These are phyloP conservation scores for Fusarium piperis DNA, from an alignment of 2,329 filamentous ascomycete genomes.

Conservation along the genomic window DNA sequence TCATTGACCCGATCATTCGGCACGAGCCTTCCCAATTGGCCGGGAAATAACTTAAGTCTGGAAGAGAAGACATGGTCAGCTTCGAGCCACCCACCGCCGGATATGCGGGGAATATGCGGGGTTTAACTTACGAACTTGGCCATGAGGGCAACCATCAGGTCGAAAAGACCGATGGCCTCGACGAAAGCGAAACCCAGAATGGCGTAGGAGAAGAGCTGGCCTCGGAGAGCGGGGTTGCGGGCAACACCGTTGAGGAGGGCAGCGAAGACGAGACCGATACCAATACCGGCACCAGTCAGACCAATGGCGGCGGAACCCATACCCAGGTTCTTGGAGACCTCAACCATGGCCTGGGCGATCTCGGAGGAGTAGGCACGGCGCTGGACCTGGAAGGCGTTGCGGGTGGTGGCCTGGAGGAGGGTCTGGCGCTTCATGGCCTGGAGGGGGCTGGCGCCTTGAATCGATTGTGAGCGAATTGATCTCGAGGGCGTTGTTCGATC, in stretches of 20 bases:
- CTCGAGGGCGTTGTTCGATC: conserved; percentile 44
- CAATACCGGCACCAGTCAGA: conserved; percentile 92
- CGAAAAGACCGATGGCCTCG: conserved; percentile 90
- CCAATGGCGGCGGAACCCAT: conserved; percentile 91
- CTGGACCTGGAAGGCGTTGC: conserved; percentile 71
- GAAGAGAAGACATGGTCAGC: conserved; percentile 13
- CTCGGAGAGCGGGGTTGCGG: conserved; percentile 93
- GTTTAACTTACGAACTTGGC: conserved; percentile 79
- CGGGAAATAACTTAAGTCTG: conserved; percentile 52
- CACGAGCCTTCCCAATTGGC: conserved; percentile 48
- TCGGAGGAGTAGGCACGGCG: conserved; percentile 86
- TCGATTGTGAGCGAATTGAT: conserved; percentile 47
- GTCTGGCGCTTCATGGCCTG: conserved; percentile 80
- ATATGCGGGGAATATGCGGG: not conserved
- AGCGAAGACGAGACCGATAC: conserved; percentile 95
- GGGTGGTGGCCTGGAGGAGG: conserved; percentile 73
- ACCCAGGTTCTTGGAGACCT: conserved; percentile 91
- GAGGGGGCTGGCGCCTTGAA: conserved; percentile 68
- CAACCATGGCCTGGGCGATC: conserved; percentile 87
- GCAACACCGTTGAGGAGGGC: conserved; percentile 88
- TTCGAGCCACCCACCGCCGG: not conserved
- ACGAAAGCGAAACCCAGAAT: conserved; percentile 97
- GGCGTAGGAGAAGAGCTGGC: conserved; percentile 95
- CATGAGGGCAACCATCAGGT: conserved; percentile 93
- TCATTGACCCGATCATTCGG: conserved; percentile 49